These are phyloP conservation scores for Acanthamoeba sp. DNA, from an alignment of 208 protist species.

Conservation along the genomic window DNA sequence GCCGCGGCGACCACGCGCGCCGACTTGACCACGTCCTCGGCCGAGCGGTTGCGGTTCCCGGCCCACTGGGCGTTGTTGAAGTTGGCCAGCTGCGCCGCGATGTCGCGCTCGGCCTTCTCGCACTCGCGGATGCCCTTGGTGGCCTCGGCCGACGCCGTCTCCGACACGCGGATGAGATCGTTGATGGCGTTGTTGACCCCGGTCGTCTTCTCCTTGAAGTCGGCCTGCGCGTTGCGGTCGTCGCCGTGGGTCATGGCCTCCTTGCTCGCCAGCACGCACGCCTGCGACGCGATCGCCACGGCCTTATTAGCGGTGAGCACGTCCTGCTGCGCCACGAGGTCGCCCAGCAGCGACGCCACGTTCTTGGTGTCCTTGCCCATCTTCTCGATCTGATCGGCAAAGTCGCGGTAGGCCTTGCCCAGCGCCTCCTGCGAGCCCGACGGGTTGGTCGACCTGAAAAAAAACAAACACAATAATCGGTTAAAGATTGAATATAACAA, in stretches of 20 bases:
- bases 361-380: slow-evolving; percentile 70
- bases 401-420: slow-evolving; percentile 62
- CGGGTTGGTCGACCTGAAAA: slow-evolving; percentile 13
- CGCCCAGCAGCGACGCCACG: slow-evolving; percentile 63
- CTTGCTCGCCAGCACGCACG: slow-evolving; percentile 64
- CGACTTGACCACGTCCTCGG: slow-evolving; percentile 68
- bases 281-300: slow-evolving; percentile 60
- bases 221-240: slow-evolving; percentile 47
- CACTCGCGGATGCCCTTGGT: slow-evolving; percentile 71
- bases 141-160: slow-evolving; percentile 55
- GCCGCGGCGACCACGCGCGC: slow-evolving; percentile 34
- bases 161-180: slow-evolving; percentile 43
- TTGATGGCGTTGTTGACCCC: slow-evolving; percentile 56
- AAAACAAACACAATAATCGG: too few species aligned
- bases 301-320: slow-evolving; percentile 67
- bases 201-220: slow-evolving; percentile 41
- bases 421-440: slow-evolving; percentile 67
- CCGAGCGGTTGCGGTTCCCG: neutral
- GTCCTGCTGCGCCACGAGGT: slow-evolving; percentile 69
- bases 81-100: slow-evolving; percentile 12
- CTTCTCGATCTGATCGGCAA: slow-evolving; percentile 64
- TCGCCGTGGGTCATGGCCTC: slow-evolving; percentile 70
- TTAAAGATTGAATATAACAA: too few species aligned
- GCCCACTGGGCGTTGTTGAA: slow-evolving; percentile 50
- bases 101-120: slow-evolving; percentile 67